Evolutionary conservation across 495 filamentous ascomycete species (phyloP).

Genomic region (Tuber umbilicatum): DNA sequence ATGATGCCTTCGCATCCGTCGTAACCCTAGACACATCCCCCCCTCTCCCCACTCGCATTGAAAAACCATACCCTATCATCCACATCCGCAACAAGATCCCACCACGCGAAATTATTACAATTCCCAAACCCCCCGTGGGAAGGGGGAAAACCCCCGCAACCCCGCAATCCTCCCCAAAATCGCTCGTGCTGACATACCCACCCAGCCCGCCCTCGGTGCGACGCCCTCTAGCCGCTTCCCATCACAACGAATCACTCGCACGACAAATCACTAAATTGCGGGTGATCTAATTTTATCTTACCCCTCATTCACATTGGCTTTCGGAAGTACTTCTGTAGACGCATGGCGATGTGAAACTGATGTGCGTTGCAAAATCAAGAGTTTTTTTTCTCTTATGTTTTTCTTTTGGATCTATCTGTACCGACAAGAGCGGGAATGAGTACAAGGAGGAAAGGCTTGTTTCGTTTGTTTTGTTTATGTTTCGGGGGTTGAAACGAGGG

Average conservation of each 20-base stretch:
- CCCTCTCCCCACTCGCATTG: neutral
- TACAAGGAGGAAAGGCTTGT: neutral
- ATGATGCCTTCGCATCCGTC: neutral
- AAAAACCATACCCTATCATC: neutral
- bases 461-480: neutral
- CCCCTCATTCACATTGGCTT: neutral
- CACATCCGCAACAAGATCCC: neutral
- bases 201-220: neutral
- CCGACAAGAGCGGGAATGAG: neutral
- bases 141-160: neutral
- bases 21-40: neutral
- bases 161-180: neutral
- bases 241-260: neutral
- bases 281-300: neutral
- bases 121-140: neutral
- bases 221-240: neutral
- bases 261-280: neutral
- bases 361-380: neutral
- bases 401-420: neutral
- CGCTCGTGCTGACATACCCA: neutral
- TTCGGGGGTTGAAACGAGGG: neutral
- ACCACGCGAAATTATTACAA: neutral
- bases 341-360: neutral
- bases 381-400: neutral
- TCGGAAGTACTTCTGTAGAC: neutral